Conservation (phyloP, 352 stramenopile genomes). For the Phytophthora palmivora region DNA sequence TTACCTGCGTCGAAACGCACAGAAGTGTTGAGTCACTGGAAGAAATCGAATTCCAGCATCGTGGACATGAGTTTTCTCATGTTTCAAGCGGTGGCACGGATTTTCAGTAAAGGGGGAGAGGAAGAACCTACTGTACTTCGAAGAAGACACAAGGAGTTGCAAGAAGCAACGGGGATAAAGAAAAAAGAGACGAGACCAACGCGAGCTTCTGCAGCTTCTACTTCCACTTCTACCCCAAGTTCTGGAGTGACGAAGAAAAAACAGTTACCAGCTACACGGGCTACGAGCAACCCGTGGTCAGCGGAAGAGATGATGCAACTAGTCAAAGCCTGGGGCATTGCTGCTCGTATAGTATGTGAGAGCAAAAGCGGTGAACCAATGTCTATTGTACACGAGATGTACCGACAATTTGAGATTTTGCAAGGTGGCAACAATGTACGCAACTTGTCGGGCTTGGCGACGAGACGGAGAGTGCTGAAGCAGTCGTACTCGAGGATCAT, state of each 20-base stretch:
- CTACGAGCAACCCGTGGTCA: constrained; percentile 34
- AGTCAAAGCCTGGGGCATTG: constrained; percentile 37
- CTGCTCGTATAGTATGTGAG: constrained; percentile 27
- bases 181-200: constrained; percentile 21
- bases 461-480: constrained; percentile 39
- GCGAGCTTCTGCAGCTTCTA: neutral
- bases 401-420: constrained; percentile 33
- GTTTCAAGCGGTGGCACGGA: constrained; percentile 27
- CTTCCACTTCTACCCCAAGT: neutral
- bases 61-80: constrained; percentile 39
- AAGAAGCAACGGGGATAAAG: constrained; percentile 2
- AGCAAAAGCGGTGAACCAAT: constrained; percentile 18
- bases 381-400: constrained; percentile 44
- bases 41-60: constrained; percentile 39
- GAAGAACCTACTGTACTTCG: constrained; percentile 9
- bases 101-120: constrained; percentile 32
- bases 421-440: constrained; percentile 25
- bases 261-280: neutral
- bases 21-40: constrained; percentile 34
- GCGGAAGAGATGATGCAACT: constrained; percentile 36
- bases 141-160: constrained; percentile 17
- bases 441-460: constrained; percentile 38
- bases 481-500: constrained; percentile 37
- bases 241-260: constrained; percentile 18
- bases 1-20: constrained; percentile 11